Percentiles rank a stretch among this genome's conserved stretches.
phyloP scores from a whole-genome alignment of 2,329 filamentous ascomycete genomes.

The Phialophora macrospora region DNA sequence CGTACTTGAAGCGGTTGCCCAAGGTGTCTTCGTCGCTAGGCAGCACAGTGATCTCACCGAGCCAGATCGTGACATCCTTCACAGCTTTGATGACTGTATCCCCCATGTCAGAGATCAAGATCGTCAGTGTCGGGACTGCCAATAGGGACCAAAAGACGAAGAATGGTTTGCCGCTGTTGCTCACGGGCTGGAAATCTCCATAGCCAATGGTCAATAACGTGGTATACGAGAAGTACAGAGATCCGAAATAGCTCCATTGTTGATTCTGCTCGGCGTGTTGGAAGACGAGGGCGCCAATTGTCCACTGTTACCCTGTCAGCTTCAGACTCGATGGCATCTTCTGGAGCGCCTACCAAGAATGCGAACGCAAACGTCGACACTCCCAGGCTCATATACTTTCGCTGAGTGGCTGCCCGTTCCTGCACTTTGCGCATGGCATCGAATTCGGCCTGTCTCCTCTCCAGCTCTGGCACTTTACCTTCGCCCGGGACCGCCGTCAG shows the following conservation, averaged over 20 bases:
- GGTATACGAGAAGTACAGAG: slow-evolving; percentile 60
- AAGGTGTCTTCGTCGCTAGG: slow-evolving; percentile 54
- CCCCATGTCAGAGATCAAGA: slow-evolving; percentile 60
- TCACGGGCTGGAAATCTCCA: slow-evolving; percentile 54
- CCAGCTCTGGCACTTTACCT: slow-evolving; percentile 27
- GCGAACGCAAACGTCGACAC: slow-evolving; percentile 45
- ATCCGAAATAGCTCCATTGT: slow-evolving; percentile 59
- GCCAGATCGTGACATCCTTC: slow-evolving; percentile 60
- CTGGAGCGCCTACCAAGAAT: slow-evolving; percentile 41
- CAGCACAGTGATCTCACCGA: slow-evolving; percentile 60
- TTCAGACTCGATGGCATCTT: background rate
- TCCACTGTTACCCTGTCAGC: slow-evolving; percentile 47
- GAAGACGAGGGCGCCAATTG: slow-evolving; percentile 58
- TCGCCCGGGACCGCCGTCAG: slow-evolving; percentile 32
- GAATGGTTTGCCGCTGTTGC: slow-evolving; percentile 59
- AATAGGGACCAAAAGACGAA: slow-evolving; percentile 63
- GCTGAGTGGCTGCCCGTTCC: slow-evolving; percentile 47
- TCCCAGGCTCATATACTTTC: slow-evolving; percentile 51
- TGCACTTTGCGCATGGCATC: slow-evolving; percentile 55
- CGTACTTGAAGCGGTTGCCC: slow-evolving; percentile 39
- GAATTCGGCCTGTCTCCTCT: slow-evolving; percentile 46
- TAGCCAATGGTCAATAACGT: slow-evolving; percentile 62
- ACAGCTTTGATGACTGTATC: slow-evolving; percentile 60
- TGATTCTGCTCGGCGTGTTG: slow-evolving; percentile 51
- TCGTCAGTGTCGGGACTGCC: slow-evolving; percentile 60